Base-by-base conservation (phyloP, 306 rosid genomes). In the Calophaca sinica region DNA sequence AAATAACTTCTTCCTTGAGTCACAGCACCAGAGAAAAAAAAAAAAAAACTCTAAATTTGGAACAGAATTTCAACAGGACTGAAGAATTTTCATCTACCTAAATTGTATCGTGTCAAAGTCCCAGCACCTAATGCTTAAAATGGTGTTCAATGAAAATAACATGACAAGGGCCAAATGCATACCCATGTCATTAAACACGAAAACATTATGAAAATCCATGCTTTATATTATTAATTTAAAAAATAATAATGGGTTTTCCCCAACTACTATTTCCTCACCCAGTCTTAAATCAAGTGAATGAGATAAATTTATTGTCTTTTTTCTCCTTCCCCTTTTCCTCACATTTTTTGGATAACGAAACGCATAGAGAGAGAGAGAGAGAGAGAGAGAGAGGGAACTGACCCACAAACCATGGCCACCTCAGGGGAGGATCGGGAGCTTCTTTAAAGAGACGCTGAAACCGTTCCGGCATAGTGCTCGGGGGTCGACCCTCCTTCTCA, bases 361-460 rank as follows among this genome's bases (percentile, higher is more conserved):
- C 12, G 72, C 79, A 78, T 1, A 26, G 44, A 61, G 14, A 57
- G 1, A 6, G 3, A 45, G 39, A 26, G 33, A 54, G 5, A 62
- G 7, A 29, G 42, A 64, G 35, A 75, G 15, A 55, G 68, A 72
- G 8, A n/a, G 13, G 7, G 57, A 20, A 84, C 58, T 31, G 11
- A 90, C 99, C 97, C 1, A 92, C 83, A 79, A 94, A 45, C 87
- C 83, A 92, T 10, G 96, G 97, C 99, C 99, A 94, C 71, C 89
- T 82, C 31, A 87, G 62, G 46, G 96, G 93, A 61, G 88, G 82
- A 71, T 84, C 87, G 3, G 96, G 84, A 83, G 86, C 93, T 89
- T 94, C 96, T 80, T 79, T 86, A 35, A 89, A 7, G 41, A 87
- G 81, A 54, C 88, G 82, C 66, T 90, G 79, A 83, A 94, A 94